These are phyloP conservation scores for Grosmannia penicillata DNA, from an alignment of 2,329 filamentous ascomycete species.

Conservation along the genomic window DNA sequence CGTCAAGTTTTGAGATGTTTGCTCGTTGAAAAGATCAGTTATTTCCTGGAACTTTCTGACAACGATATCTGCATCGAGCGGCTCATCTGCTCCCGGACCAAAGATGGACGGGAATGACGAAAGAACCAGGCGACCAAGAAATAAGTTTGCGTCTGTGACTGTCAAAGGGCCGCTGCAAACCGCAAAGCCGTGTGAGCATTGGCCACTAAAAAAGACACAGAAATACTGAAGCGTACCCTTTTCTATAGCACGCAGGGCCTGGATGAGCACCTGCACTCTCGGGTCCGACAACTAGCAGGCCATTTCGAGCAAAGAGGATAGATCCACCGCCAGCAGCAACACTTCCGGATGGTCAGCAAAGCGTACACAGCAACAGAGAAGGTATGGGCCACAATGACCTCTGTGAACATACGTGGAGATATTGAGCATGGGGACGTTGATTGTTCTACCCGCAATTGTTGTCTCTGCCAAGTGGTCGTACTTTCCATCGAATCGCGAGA, in stretches of 20 bases:
- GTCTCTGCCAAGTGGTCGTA: slow-evolving; percentile 58
- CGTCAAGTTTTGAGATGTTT: slow-evolving; percentile 56
- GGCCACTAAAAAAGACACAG: no score
- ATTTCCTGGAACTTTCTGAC: slow-evolving; percentile 60
- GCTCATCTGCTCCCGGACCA: slow-evolving; percentile 45
- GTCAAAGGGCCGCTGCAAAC: slow-evolving; percentile 49
- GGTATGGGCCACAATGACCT: no score
- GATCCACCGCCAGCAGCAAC: slow-evolving; percentile 73
- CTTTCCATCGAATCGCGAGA: slow-evolving; percentile 24
- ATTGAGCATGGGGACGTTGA: slow-evolving; percentile 79
- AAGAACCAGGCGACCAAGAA: slow-evolving; percentile 37
- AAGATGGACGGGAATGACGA: slow-evolving; percentile 57
- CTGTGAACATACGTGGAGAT: no score
- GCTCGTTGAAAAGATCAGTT: slow-evolving; percentile 60
- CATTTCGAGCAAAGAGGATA: slow-evolving; percentile 51
- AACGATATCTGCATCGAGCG: slow-evolving; percentile 34
- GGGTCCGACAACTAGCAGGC: slow-evolving; percentile 56
- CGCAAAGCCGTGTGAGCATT: no score
- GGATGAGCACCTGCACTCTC: slow-evolving; percentile 53
- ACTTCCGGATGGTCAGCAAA: no score
- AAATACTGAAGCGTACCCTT: no score
- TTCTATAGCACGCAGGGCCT: slow-evolving; percentile 53
- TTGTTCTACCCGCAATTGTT: slow-evolving; percentile 63
- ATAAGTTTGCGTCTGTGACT: slow-evolving; percentile 52
- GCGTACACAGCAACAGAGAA: no score